Evolutionary conservation across 192 early-diverging fungal genomes (phyloP).

Genomic region (Umbelopsis ramanniana): DNA sequence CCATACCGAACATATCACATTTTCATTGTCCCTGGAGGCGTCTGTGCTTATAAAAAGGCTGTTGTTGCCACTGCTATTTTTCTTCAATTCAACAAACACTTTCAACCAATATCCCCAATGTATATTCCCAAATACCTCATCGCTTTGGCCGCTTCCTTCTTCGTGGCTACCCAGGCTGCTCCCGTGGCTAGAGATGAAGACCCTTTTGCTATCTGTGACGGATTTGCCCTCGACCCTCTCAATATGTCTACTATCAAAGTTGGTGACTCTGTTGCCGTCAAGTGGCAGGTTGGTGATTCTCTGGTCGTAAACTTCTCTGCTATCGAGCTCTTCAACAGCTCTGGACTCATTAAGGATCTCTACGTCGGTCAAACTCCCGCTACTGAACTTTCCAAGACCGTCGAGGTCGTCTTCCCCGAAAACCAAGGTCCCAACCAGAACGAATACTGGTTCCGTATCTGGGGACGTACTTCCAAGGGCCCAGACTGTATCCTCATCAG

Average conservation of each 20-base stretch:
- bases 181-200: not conserved
- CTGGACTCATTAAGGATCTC: slow-evolving; percentile 1
- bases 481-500: slow-evolving; percentile 18
- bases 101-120: not conserved
- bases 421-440: not conserved
- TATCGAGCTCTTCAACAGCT: slow-evolving; percentile 7
- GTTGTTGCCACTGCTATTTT: not conserved
- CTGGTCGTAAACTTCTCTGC: not conserved
- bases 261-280: not conserved
- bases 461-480: slow-evolving; percentile 6
- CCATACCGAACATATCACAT: not conserved
- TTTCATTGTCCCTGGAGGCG: slow-evolving; percentile 6
- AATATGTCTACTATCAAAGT: not conserved
- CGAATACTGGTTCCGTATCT: slow-evolving; percentile 22
- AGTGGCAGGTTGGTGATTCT: slow-evolving; percentile 1
- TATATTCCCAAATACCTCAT: not conserved
- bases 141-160: not conserved
- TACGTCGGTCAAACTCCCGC: slow-evolving; percentile 16
- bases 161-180: not conserved
- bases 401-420: not conserved
- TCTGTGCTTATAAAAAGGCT: not conserved
- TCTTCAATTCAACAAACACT: not conserved
- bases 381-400: not conserved
- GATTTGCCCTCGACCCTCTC: not conserved
- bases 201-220: slow-evolving; percentile 13